Conservation (phyloP, 2,329 filamentous ascomycete species). For the Epichloe scottii region DNA sequence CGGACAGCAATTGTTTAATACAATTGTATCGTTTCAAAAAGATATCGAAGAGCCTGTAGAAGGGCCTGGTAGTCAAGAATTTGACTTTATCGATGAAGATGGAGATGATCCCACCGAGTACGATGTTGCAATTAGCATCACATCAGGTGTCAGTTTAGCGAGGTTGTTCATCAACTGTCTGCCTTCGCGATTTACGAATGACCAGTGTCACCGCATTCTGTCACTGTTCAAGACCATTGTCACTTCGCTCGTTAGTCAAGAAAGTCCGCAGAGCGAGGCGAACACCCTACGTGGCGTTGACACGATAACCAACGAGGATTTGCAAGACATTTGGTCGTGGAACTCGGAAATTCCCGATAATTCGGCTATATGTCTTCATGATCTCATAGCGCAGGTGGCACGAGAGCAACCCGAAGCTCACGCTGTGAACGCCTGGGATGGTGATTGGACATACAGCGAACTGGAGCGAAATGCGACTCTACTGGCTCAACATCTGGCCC, state of each 20-base stretch:
- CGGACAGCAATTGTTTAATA: conserved; percentile 18
- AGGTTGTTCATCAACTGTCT: conserved; percentile 1
- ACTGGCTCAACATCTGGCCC: conserved; percentile 8
- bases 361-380: background rate
- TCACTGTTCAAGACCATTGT: background rate
- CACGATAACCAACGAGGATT: background rate
- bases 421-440: conserved; percentile 13
- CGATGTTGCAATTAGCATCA: conserved; percentile 13
- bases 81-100: conserved; percentile 3
- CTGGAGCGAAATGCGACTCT: conserved; percentile 9
- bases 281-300: background rate
- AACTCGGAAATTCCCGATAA: background rate
- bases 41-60: background rate
- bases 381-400: background rate
- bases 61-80: background rate
- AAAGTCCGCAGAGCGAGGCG: background rate
- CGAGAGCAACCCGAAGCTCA: background rate
- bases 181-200: conserved; percentile 1
- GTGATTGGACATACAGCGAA: conserved; percentile 11
- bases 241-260: background rate
- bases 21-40: conserved; percentile 19
- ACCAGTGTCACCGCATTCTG: background rate
- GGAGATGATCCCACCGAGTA: conserved; percentile 15
- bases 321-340: conserved; percentile 4
- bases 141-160: background rate